Evolutionary conservation across 352 stramenopile species (phyloP), one percentile per base, ranked within the genome.

Genomic region (Globisporangium barbulae): DNA sequence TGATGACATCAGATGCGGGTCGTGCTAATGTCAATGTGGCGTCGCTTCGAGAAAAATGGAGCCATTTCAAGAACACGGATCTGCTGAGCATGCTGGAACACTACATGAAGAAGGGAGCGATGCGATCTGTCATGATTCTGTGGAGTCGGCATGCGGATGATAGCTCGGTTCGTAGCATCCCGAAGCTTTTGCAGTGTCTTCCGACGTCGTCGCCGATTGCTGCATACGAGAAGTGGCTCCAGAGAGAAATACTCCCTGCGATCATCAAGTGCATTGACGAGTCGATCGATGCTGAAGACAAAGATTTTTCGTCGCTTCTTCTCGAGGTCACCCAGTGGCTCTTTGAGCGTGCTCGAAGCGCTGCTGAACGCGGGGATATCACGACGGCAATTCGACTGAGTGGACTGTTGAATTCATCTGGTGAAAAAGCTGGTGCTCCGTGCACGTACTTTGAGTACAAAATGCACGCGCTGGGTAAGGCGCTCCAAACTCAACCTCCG

Each of bases 71-170:
- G 47, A 57, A 33, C 19, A 65, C 62, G 15, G 54, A 81, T 42
- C 30, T 84, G 6, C 21, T 79, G 15, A 65, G 75, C 3, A 63
- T 83, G 50, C 67, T 89, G 44, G 61, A 75, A 56, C 44, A 63
- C n/a, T 85, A 87, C 53, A 28, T 90, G 12, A 70, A 72, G 44
- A 65, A 65, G 28, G 83, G 83, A 30, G 72, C 70, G 59, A 89
- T 90, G 71, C 76, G 81, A 13, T 59, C 75, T 3, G 73, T 79
- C 13, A 75, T 60, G 35, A 70, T 88, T 37, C 28, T 91, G 12
- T 91, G 80, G 81, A 71, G 79, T 42, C 75, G 83, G 3, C 81
- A 91, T 48, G 33, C 70, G 30, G 68, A 76, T 33, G 64, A 75
- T 25, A 53, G 75, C 6, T 61, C 66, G 0, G 59, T 81, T n/a